Base-by-base conservation (phyloP, 805 yeast genomes). In the Jamesozyma rosinii region DNA sequence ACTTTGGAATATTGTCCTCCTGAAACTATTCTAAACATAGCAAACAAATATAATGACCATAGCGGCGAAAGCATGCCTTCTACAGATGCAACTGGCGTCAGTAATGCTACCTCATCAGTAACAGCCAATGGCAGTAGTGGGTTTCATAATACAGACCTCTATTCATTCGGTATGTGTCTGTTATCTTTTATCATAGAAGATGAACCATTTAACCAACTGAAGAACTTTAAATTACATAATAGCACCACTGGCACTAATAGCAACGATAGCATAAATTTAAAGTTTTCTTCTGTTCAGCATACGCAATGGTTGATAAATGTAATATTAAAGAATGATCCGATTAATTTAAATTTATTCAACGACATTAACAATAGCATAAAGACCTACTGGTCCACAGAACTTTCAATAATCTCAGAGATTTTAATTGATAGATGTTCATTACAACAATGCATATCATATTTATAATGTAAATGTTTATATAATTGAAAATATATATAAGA, bases 1-100 rank as follows among this genome's bases (percentile, higher is more conserved):
- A 53, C 57, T 6, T 37, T 50, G 30, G 54, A 53, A 24, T 53
- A 53, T 38, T 53, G 54, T 43, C 45, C 54, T 17, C 54, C 55
- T 4, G 54, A 53, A 27, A 35, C 50, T 18, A 35, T 35, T 10
- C 17, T 27, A 32, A 39, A 36, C n/a, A 22, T 19, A 11, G 20
- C 27, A 2, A 31, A 26, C 21, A 38, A 18, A 3, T 18, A 32
- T 5, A 19, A 6, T 10, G 31, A 21, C 32, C 13, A 29, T 18
- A 29, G 31, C 10, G 19, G 9, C 22, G 38, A 35, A n/a, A 11
- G 29, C 6, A 18, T 5, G 9, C 18, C 30, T 30, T 24, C 29
- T 24, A 24, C 29, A 24, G 29, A 6, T 24, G 6, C 29, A 8
- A 15, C 3, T 21, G 34, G 10, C 5, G 24, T 14, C 18, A 17